Percentiles rank a stretch among this genome's conserved stretches.
Conservation (phyloP, 148 eudicot genomes). For the Hydrangea macrophylla region DNA sequence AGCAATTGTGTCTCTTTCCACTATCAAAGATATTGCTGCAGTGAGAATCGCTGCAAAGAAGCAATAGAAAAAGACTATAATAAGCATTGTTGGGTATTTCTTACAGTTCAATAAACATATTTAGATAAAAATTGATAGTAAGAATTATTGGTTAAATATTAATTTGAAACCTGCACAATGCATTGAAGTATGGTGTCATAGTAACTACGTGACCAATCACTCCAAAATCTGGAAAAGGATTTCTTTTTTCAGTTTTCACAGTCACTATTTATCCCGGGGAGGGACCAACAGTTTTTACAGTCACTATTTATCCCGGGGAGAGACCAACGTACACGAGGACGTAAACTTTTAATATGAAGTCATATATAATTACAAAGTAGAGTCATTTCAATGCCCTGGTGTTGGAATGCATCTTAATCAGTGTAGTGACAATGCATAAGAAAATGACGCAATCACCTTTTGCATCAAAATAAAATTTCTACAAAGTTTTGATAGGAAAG, state of each 20-base stretch:
- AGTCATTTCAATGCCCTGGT: neutral
- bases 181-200: too few species aligned
- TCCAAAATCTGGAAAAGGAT: too few species aligned
- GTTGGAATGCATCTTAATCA: neutral
- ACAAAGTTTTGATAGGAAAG: slow-evolving; percentile 77
- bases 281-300: neutral
- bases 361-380: neutral
- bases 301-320: neutral
- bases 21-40: too few species aligned
- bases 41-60: too few species aligned
- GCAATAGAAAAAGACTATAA: too few species aligned
- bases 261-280: neutral
- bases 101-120: slow-evolving; percentile 1
- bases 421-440: neutral
- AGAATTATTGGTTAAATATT: neutral
- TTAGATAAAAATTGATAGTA: neutral
- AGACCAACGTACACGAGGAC: neutral
- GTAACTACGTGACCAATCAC: too few species aligned
- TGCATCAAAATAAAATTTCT: slow-evolving; percentile 92
- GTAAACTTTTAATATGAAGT: neutral
- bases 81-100: too few species aligned
- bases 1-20: too few species aligned
- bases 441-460: slow-evolving; percentile 52
- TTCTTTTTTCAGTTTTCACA: neutral
- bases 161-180: neutral